Evolutionary conservation across 2,329 filamentous ascomycete species (phyloP), one percentile per base, ranked within the genome.

Genomic region (Trichocomaceae sp.): DNA sequence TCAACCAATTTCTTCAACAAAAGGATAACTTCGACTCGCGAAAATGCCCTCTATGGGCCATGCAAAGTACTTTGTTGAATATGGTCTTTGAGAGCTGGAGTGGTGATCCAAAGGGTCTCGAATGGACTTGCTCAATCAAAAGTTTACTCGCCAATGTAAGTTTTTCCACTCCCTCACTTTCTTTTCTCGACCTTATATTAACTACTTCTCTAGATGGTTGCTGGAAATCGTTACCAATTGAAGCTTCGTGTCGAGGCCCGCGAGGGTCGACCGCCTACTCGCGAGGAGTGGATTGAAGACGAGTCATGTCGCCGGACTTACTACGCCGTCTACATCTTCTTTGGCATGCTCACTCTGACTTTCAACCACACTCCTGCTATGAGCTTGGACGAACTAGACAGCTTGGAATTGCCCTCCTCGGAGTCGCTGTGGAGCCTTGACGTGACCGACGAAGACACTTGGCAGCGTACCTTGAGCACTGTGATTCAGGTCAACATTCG

Each of bases 11-110:
- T 72, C 73, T 99, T 59, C 90, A 96, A 73, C 95, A 96, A 76
- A 96, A 96, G 78, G 91, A 96, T 71, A 96, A 95, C 74, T 97
- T 97, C 72, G 96, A 92, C 77, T 97, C 93, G 8, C 85, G 92
- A 64, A 97, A 96, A 72, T 97, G 92, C 66, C 93, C 93, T 3
- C 75, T 99, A 13, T 97, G 93, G 92, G 93, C 92, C 47, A 97
- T 97, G 90, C 93, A 99, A 71, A 90, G 89, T 70, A 95, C 91
- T 3, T 77, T 99, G 52, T 79, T 99, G 56, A 99, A 99, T 78
- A 97, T 97, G 93, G 86, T 96, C 61, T 97, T 99, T 70, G 90
- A 93, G 54, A 97, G 91, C 78, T 99, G 93, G 93, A 97, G 93
- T 70, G 93, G 93, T 65, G 93, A 97, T 67, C 87, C 93, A 35